Conservation (phyloP, 441 rosid genomes). For the Syzygium malaccense region DNA sequence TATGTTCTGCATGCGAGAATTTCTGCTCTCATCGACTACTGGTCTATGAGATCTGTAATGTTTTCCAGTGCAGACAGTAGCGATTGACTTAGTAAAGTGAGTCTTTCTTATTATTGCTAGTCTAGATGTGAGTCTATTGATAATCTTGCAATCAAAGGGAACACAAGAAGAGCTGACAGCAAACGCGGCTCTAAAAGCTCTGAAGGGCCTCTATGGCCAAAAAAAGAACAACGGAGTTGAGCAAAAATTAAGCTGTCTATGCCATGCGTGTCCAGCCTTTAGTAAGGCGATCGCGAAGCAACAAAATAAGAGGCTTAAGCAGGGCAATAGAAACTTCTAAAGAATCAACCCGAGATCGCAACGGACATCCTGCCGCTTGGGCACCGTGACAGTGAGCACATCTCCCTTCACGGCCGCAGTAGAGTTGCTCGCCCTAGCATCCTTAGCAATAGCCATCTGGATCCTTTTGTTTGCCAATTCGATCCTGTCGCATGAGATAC, state of each 20-base stretch:
- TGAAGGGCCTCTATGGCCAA: not conserved
- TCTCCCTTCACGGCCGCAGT: not conserved
- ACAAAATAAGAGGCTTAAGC: not conserved
- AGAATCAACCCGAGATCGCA: not conserved
- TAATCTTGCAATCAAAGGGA: not conserved
- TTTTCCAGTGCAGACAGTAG: not conserved
- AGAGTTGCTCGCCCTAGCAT: not conserved
- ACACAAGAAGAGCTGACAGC: not conserved
- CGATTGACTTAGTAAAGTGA: not conserved
- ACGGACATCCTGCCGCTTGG: not conserved
- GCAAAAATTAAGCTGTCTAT: not conserved
- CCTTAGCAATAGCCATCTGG: not conserved
- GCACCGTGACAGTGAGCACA: not conserved
- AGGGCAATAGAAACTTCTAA: too few species aligned
- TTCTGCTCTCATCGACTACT: not conserved
- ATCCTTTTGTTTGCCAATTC: not conserved
- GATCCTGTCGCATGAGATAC: not conserved
- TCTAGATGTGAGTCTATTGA: not conserved
- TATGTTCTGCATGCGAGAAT: not conserved
- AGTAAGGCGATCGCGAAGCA: not conserved
- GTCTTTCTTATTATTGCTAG: not conserved
- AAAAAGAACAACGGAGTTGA: not conserved
- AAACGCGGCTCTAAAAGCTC: not conserved
- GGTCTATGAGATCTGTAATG: not conserved
- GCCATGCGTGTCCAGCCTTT: not conserved